Conservation (phyloP, 2,329 filamentous ascomycete species). For the Fusarium zealandicum region DNA sequence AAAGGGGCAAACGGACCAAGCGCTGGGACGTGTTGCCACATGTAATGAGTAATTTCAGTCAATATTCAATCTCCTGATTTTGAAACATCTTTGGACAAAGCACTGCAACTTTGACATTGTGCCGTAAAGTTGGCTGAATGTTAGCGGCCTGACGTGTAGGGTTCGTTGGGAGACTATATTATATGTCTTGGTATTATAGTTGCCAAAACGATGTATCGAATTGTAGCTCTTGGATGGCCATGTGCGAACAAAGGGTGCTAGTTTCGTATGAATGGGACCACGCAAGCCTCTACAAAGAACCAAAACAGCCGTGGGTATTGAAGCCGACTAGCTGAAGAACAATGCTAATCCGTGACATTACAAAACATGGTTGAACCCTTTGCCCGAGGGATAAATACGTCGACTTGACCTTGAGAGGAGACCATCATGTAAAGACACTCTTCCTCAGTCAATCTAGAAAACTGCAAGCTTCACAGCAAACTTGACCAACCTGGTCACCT, state of each 20-base stretch:
- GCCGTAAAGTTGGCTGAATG: background rate
- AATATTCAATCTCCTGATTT: slow-evolving; percentile 4
- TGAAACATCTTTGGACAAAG: slow-evolving; percentile 11
- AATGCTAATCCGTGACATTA: slow-evolving; percentile 1
- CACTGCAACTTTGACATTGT: background rate
- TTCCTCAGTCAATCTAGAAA: background rate
- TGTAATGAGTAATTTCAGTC: slow-evolving; percentile 38
- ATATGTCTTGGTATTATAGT: background rate
- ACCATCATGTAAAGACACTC: background rate
- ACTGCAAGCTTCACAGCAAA: slow-evolving; percentile 4
- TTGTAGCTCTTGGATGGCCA: slow-evolving; percentile 1
- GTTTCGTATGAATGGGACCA: background rate
- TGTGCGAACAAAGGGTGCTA: background rate
- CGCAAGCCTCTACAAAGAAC: slow-evolving; percentile 8
- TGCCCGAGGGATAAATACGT: slow-evolving; percentile 14
- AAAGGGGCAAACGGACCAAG: slow-evolving; percentile 48
- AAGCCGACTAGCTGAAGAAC: slow-evolving; percentile 6
- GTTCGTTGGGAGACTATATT: background rate
- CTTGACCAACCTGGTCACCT: background rate
- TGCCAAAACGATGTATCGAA: slow-evolving; percentile 22
- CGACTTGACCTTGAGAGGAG: background rate
- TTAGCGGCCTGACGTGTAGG: background rate
- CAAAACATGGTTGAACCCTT: background rate
- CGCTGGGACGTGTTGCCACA: slow-evolving; percentile 48
- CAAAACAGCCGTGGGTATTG: slow-evolving; percentile 2